These are phyloP conservation scores for Leucosporidium yakuticum DNA, from an alignment of 768 basidiomycete species.

Conservation along the genomic window DNA sequence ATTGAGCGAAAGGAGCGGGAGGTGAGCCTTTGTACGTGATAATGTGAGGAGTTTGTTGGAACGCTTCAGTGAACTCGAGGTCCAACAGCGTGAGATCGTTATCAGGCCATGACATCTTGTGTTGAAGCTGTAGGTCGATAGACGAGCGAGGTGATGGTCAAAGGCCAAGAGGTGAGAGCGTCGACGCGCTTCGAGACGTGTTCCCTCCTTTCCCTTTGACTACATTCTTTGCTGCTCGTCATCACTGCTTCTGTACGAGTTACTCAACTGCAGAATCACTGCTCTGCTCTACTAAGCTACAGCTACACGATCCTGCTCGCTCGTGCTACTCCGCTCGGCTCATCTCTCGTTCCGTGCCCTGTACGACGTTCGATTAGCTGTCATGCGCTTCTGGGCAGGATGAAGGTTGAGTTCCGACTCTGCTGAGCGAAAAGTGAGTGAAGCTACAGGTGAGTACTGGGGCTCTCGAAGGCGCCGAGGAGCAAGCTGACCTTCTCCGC, in stretches of 20 bases:
- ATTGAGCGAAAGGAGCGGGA: conserved; percentile 1
- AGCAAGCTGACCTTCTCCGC: no score
- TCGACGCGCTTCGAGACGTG: background rate
- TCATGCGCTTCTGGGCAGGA: background rate
- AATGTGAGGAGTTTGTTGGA: conserved; percentile 3
- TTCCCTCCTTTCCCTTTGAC: background rate
- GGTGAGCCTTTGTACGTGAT: conserved; percentile 9
- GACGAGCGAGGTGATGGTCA: background rate
- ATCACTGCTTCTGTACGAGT: background rate
- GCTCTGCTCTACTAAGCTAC: background rate
- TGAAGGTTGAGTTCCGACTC: no score
- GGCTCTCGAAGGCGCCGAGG: no score
- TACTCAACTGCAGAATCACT: background rate
- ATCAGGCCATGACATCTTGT: background rate
- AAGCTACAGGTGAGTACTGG: no score
- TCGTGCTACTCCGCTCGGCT: background rate
- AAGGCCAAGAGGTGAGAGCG: background rate
- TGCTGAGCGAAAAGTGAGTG: no score
- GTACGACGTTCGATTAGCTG: background rate
- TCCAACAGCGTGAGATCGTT: background rate
- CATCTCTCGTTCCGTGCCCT: background rate
- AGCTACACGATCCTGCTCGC: background rate
- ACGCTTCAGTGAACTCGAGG: background rate
- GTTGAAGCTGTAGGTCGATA: background rate
- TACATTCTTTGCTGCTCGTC: background rate